These are phyloP conservation scores for Coniochaeta hoffmannii DNA, from an alignment of 2,329 filamentous ascomycete species.

Conservation along the genomic window DNA sequence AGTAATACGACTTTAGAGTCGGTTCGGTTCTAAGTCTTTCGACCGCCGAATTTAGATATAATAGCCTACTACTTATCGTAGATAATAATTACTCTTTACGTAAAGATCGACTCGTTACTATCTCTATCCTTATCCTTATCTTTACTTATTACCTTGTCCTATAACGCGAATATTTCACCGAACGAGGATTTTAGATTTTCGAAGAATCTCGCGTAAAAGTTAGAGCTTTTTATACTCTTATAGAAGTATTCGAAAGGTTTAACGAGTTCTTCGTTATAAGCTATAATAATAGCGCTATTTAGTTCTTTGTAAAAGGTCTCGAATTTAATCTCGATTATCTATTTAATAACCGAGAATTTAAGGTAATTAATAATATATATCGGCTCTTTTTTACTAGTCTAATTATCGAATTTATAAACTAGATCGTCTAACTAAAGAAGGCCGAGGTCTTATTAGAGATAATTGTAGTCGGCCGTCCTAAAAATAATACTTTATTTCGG, in stretches of 20 bases:
- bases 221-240: constrained; percentile 15
- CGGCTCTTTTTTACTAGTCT: constrained; percentile 16
- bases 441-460: constrained; percentile 23
- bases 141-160: constrained; percentile 18
- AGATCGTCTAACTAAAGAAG: constrained; percentile 25
- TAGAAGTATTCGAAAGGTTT: constrained; percentile 27
- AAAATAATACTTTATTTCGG: constrained; percentile 48
- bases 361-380: constrained; percentile 56
- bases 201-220: constrained; percentile 23
- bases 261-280: constrained; percentile 30
- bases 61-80: constrained; percentile 36
- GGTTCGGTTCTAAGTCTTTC: constrained; percentile 4
- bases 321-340: constrained; percentile 29
- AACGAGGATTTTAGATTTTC: constrained; percentile 26
- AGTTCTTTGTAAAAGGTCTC: constrained; percentile 22
- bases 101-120: constrained; percentile 11
- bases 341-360: constrained; percentile 44
- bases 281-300: constrained; percentile 6
- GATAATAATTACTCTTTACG: constrained; percentile 23
- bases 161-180: constrained; percentile 18
- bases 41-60: constrained; percentile 20
- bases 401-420: constrained; percentile 33
- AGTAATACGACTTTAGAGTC: constrained; percentile 19
- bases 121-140: constrained; percentile 4
- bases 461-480: constrained; percentile 28